A percentile compares a stretch with the other conserved stretches of the same genome.
phyloP scores from a whole-genome alignment of 441 rosid genomes.

The Flueggea neowawraea region DNA sequence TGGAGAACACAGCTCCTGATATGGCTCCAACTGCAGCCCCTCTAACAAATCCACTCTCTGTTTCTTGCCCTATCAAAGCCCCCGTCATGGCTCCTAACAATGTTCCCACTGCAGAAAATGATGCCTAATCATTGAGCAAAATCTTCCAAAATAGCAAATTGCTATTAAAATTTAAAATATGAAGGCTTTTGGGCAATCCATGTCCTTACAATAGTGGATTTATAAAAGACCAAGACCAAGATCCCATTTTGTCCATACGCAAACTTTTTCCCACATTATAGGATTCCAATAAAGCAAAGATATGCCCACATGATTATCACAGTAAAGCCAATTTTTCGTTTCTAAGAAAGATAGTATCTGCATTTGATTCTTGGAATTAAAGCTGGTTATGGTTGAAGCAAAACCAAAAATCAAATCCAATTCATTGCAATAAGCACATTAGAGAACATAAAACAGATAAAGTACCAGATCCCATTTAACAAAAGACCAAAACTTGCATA shows the following conservation, averaged over 20 bases:
- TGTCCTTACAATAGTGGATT: background rate
- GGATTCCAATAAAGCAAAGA: constrained; percentile 12
- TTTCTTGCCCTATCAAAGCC: constrained; percentile 98
- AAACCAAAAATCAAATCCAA: no score
- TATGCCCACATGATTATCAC: background rate
- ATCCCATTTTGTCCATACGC: constrained; percentile 3
- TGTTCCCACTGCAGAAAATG: constrained; percentile 68
- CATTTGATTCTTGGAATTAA: background rate
- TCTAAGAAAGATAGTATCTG: background rate
- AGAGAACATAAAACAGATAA: background rate
- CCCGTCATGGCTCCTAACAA: constrained; percentile 96
- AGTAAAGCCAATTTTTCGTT: background rate
- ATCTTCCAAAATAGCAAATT: background rate
- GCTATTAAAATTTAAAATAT: background rate
- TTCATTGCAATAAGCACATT: no score
- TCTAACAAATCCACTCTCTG: constrained; percentile 94
- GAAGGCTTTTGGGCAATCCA: background rate
- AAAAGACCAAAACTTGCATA: background rate
- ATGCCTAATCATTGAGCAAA: constrained; percentile 12
- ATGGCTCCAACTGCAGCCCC: constrained; percentile 98
- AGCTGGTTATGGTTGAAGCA: background rate
- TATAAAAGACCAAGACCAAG: constrained; percentile 5
- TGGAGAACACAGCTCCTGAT: constrained; percentile 96
- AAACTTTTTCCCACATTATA: constrained; percentile 1
- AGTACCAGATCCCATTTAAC: background rate